Conservation (phyloP, 2,329 filamentous ascomycete species). For the Diaporthe caulivora region DNA sequence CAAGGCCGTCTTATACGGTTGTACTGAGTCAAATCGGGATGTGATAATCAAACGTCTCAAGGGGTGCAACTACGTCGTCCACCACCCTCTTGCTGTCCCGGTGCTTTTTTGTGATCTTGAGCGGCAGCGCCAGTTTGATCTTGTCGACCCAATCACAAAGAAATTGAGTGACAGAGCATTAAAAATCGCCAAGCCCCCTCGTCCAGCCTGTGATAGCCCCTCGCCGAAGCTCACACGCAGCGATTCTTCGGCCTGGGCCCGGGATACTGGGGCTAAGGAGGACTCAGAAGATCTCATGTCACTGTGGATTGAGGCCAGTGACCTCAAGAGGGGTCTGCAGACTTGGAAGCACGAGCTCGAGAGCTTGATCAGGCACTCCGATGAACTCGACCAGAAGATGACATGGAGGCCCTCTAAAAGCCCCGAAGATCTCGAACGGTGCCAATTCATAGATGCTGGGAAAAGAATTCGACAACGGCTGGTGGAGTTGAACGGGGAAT, state of each 20-base stretch:
- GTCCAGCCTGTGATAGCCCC: background rate
- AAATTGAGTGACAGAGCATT: background rate
- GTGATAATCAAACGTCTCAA: background rate
- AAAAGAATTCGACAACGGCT: constrained; percentile 36
- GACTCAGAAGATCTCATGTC: constrained; percentile 23
- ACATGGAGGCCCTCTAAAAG: background rate
- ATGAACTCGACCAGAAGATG: background rate
- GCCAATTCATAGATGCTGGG: constrained; percentile 13
- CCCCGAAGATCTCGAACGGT: background rate
- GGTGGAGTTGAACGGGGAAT: constrained; percentile 35
- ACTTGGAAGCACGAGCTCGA: constrained; percentile 42
- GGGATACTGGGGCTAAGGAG: background rate
- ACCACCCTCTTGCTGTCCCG: constrained; percentile 11
- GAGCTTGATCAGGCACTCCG: constrained; percentile 42
- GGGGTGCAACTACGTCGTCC: background rate
- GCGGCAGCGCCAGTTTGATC: constrained; percentile 6
- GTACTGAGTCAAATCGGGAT: background rate
- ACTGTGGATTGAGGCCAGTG: constrained; percentile 43
- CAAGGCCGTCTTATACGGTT: constrained; percentile 11
- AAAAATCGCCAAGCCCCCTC: background rate
- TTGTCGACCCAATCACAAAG: background rate
- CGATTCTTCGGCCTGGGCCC: background rate
- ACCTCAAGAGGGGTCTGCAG: constrained; percentile 40
- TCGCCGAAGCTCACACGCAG: background rate
- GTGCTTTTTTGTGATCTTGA: constrained; percentile 37